Percentiles rank a stretch among this genome's conserved stretches.
Evolutionary conservation across 176 grass and related monocot genomes (phyloP).

Genomic region (Eleusine indica): DNA sequence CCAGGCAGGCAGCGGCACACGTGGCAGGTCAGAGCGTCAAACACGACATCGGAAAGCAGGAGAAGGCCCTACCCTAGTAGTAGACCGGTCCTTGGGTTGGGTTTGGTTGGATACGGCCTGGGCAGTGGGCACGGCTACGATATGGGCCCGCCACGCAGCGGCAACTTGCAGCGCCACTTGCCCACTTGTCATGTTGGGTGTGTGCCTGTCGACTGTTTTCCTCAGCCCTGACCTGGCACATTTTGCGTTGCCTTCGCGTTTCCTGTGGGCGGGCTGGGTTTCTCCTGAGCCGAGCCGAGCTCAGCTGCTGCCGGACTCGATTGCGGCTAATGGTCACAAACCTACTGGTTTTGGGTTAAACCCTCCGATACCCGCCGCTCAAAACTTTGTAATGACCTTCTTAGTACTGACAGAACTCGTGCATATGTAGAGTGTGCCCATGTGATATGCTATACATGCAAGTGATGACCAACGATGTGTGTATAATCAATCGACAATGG

Average conservation of each 20-base stretch:
- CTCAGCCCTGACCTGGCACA: not conserved
- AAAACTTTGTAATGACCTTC: too few species aligned
- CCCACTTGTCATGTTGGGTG: not conserved
- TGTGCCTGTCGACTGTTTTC: not conserved
- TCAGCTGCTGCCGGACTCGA: not conserved
- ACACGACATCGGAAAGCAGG: slow-evolving; percentile 9
- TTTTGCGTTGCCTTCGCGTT: not conserved
- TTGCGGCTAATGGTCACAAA: too few species aligned
- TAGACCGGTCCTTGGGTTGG: too few species aligned
- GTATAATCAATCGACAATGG: too few species aligned
- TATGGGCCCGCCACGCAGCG: not conserved
- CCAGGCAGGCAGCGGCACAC: not conserved
- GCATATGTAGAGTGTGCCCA: too few species aligned
- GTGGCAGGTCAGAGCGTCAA: slow-evolving; percentile 3
- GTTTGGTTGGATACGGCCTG: not conserved
- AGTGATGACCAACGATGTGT: too few species aligned
- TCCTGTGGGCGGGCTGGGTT: not conserved
- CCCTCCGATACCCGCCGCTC: too few species aligned
- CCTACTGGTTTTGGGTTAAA: too few species aligned
- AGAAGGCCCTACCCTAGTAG: too few species aligned
- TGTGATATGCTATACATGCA: too few species aligned
- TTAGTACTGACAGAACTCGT: too few species aligned
- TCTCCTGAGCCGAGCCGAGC: not conserved
- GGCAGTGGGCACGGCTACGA: not conserved
- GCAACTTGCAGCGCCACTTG: slow-evolving; percentile 6